phyloP scores from a whole-genome alignment of 441 rosid genomes.

The Flueggea neowawraea region DNA sequence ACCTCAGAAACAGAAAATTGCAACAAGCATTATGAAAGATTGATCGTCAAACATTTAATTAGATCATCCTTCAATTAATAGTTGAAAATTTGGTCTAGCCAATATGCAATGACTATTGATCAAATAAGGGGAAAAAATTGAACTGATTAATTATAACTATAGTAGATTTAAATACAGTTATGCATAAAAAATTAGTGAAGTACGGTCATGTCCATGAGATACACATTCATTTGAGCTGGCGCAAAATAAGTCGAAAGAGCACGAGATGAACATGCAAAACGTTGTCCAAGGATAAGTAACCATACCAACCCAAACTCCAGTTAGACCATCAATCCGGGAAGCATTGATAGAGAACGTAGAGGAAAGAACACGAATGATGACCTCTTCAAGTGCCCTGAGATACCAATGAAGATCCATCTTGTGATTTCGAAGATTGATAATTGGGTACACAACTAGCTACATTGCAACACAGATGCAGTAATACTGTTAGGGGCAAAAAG shows the following conservation, averaged over 20 bases:
- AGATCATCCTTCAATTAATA: too few species aligned
- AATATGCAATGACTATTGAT: too few species aligned
- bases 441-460: constrained; percentile 88
- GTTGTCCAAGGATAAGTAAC: neutral
- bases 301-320: constrained; percentile 93
- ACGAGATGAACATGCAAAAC: neutral
- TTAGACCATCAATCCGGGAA: constrained; percentile 68
- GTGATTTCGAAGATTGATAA: constrained; percentile 81
- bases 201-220: neutral
- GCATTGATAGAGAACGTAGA: constrained; percentile 66
- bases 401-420: constrained; percentile 98
- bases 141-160: too few species aligned
- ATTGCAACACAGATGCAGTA: constrained; percentile 16
- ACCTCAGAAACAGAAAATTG: neutral
- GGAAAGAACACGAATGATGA: constrained; percentile 67
- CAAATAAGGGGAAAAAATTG: too few species aligned
- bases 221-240: constrained; percentile 4
- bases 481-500: constrained; percentile 16
- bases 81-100: too few species aligned
- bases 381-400: constrained; percentile 85
- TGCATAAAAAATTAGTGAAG: too few species aligned
- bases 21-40: too few species aligned
- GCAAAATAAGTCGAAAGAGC: constrained; percentile 1
- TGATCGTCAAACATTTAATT: too few species aligned
- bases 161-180: neutral